Base-by-base conservation (phyloP, 805 yeast species). In the Candida chilensis region DNA sequence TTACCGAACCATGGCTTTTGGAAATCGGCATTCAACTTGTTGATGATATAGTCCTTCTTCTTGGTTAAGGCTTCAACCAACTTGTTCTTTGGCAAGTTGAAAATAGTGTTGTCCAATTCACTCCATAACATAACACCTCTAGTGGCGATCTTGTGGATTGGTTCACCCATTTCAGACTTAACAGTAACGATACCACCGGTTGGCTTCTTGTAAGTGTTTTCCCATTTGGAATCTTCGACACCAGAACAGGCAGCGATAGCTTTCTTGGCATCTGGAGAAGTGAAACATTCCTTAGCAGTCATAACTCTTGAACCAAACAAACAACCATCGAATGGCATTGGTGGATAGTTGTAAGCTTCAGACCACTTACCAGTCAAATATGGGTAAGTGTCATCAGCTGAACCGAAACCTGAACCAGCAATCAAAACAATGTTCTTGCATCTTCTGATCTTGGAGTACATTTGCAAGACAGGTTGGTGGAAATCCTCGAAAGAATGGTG, bases 131-230 rank as follows among this genome's bases (percentile, higher is more conserved):
- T 54, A 37, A 92, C 97, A 70, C 96, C 96, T 57, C 98, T 80
- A 35, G 99, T 92, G 18, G 98, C 97, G 44, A 92, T 74, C 68
- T 92, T 92, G 64, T 92, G 99, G 52, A 92, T 92, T 50, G 98
- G 98, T 67, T 92, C 98, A 54, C 99, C 98, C 98, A 92, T 92
- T 68, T 92, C 99, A 12, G 97, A 90, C 54, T 84, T 72, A 38
- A 92, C 98, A 33, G 98, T 90, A 44, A 92, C 67, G 42, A 92
- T 76, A 60, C 98, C 99, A 66, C 98, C 98, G 37, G 96, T 78
- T 49, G 96, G 90, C 52, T 80, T 80, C 66, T 83, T 82, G 67
- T 92, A 92, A 29, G 96, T 85, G 47, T 72, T 70, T 60, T 92
- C 97, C 99, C 99, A 92, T 56, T 84, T 57, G 25, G 58, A 47